Percentiles rank a stretch among this genome's conserved stretches.
Evolutionary conservation across 1,139 yeast species (phyloP).

Genomic region (Geotrichum aggregatum): DNA sequence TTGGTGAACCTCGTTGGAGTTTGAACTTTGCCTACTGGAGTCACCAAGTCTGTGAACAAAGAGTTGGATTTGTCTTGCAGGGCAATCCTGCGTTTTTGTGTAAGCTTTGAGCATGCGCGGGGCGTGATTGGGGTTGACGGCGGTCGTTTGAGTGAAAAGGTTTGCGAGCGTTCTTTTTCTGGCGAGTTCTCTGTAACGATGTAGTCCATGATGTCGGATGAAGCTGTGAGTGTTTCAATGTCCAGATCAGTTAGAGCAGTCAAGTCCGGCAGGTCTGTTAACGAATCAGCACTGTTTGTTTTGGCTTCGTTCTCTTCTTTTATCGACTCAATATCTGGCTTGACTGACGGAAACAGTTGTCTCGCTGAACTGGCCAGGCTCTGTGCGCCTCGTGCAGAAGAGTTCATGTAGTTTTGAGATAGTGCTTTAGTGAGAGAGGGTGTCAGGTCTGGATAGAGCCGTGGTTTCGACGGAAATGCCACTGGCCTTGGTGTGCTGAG

Average conservation of each 20-base stretch:
- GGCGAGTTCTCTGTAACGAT: no score
- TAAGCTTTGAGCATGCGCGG: neutral
- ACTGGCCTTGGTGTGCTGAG: slow-evolving; percentile 1
- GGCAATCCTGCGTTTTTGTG: neutral
- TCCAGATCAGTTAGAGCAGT: no score
- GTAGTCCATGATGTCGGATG: no score
- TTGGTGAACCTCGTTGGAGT: neutral
- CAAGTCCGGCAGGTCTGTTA: no score
- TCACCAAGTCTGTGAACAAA: neutral
- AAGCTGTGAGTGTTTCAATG: no score
- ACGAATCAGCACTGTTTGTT: no score
- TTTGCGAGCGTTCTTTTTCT: neutral
- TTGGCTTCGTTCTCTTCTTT: neutral
- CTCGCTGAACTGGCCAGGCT: neutral
- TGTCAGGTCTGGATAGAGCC: neutral
- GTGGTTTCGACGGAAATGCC: neutral
- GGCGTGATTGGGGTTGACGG: neutral
- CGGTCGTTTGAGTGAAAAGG: neutral
- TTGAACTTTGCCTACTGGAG: neutral
- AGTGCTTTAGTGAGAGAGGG: neutral
- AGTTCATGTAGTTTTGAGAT: neutral
- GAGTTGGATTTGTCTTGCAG: slow-evolving; percentile 2
- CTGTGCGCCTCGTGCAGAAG: neutral
- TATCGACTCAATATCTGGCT: neutral
- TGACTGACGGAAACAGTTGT: neutral